Base-by-base conservation (phyloP, 441 rosid species). In the Gossypium laxum region DNA sequence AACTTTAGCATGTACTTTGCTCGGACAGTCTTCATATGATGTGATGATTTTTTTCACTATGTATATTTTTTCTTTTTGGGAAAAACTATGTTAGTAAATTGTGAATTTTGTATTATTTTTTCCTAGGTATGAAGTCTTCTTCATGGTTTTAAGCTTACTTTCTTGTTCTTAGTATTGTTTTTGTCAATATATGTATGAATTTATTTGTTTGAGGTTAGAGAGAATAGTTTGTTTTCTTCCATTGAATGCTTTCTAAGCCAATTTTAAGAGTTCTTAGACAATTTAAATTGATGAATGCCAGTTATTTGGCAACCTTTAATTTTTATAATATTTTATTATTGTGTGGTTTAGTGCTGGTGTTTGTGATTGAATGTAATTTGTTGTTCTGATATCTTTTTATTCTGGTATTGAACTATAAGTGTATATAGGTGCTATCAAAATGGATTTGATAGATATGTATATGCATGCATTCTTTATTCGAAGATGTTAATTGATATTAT, bases 161-260 rank as follows among this genome's bases (percentile, higher is more conserved):
- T 17, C 3, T 3, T 2, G 4, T 24, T 65, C 55, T 5, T n/a
- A 6, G 38, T 5, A 65, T 47, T 38, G 15, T 45, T 65, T 65
- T 47, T 24, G 41, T 66, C 22, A n/a, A 3, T n/a, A 66, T 66
- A 47, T 47, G 7, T 3, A 24, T 22, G 56, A 1, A 24, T 22
- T 47, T 66, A 47, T 48, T 24, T 22, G 38, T 22, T 66, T 24
- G 1, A 14, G 7, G 6, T 63, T 18, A 10, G 50, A 1, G 51
- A 38, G 30, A 14, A 11, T 15, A 14, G 19, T 63, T 41, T 43
- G 17, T 41, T 18, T 19, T 19, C 10, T 63, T 41, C 18, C 68
- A 12, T 62, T 38, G 10, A 38, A 38, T 62, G 28, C 67, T 63
- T 63, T 63, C 67, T 18, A 38, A 65, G 24, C 69, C 55, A 45